These are phyloP conservation scores for Penicillium italicum DNA, from an alignment of 2,329 filamentous ascomycete genomes.

Conservation along the genomic window DNA sequence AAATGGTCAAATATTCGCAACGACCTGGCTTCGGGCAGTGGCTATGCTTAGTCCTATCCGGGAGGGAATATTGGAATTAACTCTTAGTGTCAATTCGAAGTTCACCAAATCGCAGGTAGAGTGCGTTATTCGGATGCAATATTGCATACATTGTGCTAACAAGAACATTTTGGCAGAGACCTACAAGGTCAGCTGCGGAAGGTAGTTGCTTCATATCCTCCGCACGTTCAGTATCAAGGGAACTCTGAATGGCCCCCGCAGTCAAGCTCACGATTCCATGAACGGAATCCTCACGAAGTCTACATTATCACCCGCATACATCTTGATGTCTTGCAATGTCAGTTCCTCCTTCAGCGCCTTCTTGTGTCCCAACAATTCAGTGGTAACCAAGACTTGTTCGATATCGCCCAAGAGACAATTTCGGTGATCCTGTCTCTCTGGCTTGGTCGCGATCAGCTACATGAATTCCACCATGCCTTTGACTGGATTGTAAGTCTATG, in stretches of 20 bases:
- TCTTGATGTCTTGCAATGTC: constrained; percentile 1
- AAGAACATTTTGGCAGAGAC: neutral
- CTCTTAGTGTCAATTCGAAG: neutral
- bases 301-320: neutral
- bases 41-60: neutral
- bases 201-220: neutral
- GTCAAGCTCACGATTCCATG: neutral
- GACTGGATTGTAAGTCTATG: neutral
- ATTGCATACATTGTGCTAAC: neutral
- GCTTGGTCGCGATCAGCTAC: neutral
- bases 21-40: neutral
- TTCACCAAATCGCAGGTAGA: neutral
- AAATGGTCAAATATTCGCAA: neutral
- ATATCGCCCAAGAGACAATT: neutral
- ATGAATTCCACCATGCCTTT: neutral
- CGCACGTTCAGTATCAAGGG: neutral
- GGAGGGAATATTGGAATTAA: neutral
- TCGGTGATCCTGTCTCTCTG: neutral
- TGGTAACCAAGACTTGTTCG: neutral
- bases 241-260: neutral
- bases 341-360: neutral
- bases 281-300: neutral
- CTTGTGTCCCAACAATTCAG: neutral
- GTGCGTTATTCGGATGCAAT: neutral
- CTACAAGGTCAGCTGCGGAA: neutral